A percentile compares a stretch with the other conserved stretches of the same genome.
These are phyloP conservation scores for Mimosa bimucronata DNA, from an alignment of 306 rosid species.

Conservation along the genomic window DNA sequence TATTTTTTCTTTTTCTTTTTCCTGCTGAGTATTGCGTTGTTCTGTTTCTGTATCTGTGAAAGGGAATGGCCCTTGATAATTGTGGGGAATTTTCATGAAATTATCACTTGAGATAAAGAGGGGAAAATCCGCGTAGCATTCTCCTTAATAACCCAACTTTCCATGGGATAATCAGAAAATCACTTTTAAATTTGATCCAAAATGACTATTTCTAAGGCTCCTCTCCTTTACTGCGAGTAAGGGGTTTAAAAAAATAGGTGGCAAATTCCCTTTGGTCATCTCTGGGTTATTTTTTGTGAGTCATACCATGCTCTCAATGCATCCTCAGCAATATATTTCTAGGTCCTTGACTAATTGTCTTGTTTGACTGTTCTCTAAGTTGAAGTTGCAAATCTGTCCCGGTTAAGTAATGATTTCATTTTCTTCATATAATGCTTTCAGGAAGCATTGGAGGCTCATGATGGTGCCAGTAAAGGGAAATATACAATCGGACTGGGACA, in stretches of 20 bases:
- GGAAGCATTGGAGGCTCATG: constrained; percentile 97
- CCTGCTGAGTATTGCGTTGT: neutral
- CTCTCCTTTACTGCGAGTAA: neutral
- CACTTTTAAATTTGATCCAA: neutral
- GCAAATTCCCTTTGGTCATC: neutral
- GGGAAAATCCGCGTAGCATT: neutral
- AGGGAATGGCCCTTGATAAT: neutral
- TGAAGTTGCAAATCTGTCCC: constrained; percentile 17
- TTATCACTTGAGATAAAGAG: neutral
- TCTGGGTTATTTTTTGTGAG: constrained; percentile 12
- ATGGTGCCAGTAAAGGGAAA: constrained; percentile 96
- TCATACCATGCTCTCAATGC: constrained; percentile 10
- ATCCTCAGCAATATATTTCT: neutral
- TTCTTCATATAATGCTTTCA: constrained; percentile 35
- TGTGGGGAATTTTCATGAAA: neutral
- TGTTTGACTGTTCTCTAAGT: constrained; percentile 1
- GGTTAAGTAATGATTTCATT: constrained; percentile 22
- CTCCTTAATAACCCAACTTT: neutral
- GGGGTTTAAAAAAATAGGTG: neutral
- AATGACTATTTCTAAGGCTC: neutral
- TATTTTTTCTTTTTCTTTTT: neutral
- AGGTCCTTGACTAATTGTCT: neutral
- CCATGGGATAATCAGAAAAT: neutral
- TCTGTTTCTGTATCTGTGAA: neutral
- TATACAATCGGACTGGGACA: constrained; percentile 98